Evolutionary conservation across 2,329 filamentous ascomycete genomes (phyloP).

Genomic region (Aaosphaeria pasadenensis): DNA sequence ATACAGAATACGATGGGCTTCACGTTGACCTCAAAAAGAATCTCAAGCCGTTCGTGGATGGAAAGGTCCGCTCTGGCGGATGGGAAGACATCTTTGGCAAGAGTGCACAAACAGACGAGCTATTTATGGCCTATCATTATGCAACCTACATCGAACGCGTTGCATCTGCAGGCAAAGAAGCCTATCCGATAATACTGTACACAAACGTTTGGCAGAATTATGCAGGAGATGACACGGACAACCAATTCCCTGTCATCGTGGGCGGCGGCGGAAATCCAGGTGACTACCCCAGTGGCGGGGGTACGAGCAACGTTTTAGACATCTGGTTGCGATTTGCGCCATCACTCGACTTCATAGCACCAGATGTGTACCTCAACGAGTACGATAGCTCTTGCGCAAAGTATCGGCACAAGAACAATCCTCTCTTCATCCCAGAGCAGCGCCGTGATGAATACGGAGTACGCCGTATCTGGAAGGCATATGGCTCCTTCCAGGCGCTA

Average conservation of each 20-base stretch:
- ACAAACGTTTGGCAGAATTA: slow-evolving; percentile 46
- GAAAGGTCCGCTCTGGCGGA: neutral
- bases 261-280: slow-evolving; percentile 40
- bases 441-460: slow-evolving; percentile 46
- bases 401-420: slow-evolving; percentile 41
- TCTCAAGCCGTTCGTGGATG: neutral
- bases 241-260: slow-evolving; percentile 22
- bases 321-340: slow-evolving; percentile 43
- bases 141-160: slow-evolving; percentile 39
- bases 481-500: slow-evolving; percentile 40
- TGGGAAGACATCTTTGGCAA: slow-evolving; percentile 40
- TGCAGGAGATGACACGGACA: slow-evolving; percentile 29
- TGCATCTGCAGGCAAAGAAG: slow-evolving; percentile 34
- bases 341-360: slow-evolving; percentile 37
- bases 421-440: slow-evolving; percentile 50
- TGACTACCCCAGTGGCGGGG: slow-evolving; percentile 46
- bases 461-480: slow-evolving; percentile 42
- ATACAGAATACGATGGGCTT: neutral
- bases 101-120: slow-evolving; percentile 34
- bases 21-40: neutral
- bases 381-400: slow-evolving; percentile 40
- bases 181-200: slow-evolving; percentile 40
- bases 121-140: slow-evolving; percentile 47
- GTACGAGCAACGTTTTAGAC: slow-evolving; percentile 40
- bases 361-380: slow-evolving; percentile 47